Evolutionary conservation across 805 yeast genomes (phyloP).

Genomic region (Dipodascopsis uninucleata): DNA sequence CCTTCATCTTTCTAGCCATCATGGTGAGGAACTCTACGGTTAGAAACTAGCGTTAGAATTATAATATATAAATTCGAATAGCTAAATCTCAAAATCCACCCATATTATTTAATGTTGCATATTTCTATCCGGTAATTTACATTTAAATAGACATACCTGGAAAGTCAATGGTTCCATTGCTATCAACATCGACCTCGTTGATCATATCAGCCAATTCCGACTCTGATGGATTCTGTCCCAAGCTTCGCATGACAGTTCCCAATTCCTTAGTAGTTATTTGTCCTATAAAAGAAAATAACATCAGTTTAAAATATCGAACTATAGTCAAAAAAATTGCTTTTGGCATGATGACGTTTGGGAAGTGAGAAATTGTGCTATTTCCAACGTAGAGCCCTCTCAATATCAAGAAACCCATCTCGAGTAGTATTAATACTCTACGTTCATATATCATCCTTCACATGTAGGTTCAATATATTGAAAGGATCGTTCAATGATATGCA

Average conservation of each 20-base stretch:
- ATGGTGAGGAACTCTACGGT: constrained; percentile 68
- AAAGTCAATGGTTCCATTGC: constrained; percentile 84
- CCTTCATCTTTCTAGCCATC: constrained; percentile 92
- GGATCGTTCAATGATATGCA: too few relatives aligned
- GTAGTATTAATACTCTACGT: too few relatives aligned
- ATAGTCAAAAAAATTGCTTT: too few relatives aligned
- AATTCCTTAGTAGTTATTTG: constrained; percentile 92
- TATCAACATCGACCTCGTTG: constrained; percentile 94
- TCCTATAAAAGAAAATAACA: constrained; percentile 22
- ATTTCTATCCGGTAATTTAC: background rate
- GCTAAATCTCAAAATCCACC: background rate
- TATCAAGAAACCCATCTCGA: background rate
- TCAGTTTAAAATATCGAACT: too few relatives aligned
- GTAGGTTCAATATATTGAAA: too few relatives aligned
- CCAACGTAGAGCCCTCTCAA: background rate
- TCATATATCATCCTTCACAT: too few relatives aligned
- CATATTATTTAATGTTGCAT: too few relatives aligned
- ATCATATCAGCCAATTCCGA: constrained; percentile 94
- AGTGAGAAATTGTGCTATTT: too few relatives aligned
- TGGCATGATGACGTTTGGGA: too few relatives aligned
- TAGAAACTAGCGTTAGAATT: background rate
- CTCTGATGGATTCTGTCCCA: constrained; percentile 96
- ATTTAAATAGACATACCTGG: constrained; percentile 36
- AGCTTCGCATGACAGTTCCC: constrained; percentile 98
- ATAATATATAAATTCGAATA: background rate